Conservation (phyloP, 208 protist genomes). For the Acanthamoeba healyi region DNA sequence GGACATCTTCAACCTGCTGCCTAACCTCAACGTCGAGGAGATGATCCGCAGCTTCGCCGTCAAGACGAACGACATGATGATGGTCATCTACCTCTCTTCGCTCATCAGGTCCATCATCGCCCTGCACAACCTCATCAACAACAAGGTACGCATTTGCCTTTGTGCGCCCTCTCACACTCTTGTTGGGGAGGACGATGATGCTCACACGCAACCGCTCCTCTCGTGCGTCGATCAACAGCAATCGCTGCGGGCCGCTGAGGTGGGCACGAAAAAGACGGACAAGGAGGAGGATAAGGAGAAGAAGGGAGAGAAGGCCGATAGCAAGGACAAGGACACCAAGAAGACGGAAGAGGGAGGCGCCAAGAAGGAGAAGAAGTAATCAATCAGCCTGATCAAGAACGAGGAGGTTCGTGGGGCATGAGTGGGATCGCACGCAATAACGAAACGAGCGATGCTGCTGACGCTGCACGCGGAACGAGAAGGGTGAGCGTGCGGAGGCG, state of each 20-base stretch:
- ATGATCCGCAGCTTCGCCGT: constrained; percentile 88
- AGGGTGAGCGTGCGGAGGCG: too few relatives aligned
- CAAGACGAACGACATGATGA: constrained; percentile 89
- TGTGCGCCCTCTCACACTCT: not conserved
- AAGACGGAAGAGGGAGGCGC: not conserved
- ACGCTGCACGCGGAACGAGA: too few relatives aligned
- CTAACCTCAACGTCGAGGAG: constrained; percentile 91
- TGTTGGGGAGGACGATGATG: too few relatives aligned
- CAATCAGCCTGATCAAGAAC: not conserved
- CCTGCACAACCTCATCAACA: constrained; percentile 95
- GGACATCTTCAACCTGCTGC: constrained; percentile 96
- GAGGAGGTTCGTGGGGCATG: too few relatives aligned
- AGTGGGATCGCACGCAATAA: too few relatives aligned
- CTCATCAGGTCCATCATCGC: constrained; percentile 94
- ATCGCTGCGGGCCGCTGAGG: not conserved
- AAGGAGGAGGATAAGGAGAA: constrained; percentile 42
- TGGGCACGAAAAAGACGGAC: not conserved
- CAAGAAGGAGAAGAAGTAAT: not conserved
- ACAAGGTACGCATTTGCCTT: constrained; percentile 89
- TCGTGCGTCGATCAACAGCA: not conserved
- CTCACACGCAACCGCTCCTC: too few relatives aligned
- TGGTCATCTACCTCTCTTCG: constrained; percentile 93
- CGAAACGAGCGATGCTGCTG: too few relatives aligned
- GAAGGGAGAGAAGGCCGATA: constrained; percentile 48
- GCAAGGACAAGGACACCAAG: constrained; percentile 30